Evolutionary conservation across 768 basidiomycete genomes (phyloP).

Genomic region (Tulasnella sp.): DNA sequence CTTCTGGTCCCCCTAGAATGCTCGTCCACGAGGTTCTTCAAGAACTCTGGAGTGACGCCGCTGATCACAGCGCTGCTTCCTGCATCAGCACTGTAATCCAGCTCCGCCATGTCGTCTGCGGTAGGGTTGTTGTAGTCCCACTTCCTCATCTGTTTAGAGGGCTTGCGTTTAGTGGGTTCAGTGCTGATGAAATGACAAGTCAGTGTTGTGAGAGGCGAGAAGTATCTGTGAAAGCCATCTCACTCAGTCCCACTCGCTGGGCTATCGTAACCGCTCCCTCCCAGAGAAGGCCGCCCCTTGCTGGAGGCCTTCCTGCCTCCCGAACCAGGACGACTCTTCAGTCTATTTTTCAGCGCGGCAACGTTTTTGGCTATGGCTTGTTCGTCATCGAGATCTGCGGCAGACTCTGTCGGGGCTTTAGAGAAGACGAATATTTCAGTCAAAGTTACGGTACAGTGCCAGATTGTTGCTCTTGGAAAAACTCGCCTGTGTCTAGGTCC

Average conservation of each 20-base stretch:
- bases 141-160: conserved; percentile 70
- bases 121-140: conserved; percentile 80
- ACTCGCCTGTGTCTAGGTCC: conserved; percentile 26
- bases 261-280: conserved; percentile 48
- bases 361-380: conserved; percentile 90
- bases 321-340: conserved; percentile 53
- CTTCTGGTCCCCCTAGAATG: conserved; percentile 43
- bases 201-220: background rate
- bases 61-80: conserved; percentile 25
- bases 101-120: conserved; percentile 82
- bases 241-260: conserved; percentile 56
- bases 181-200: conserved; percentile 34
- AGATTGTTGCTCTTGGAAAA: too few species aligned
- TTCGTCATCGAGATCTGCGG: conserved; percentile 54
- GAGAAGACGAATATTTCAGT: conserved; percentile 1
- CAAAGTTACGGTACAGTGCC: background rate
- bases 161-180: conserved; percentile 43
- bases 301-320: conserved; percentile 39
- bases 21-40: conserved; percentile 25
- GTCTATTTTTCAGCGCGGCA: conserved; percentile 72
- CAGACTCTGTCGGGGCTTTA: conserved; percentile 38
- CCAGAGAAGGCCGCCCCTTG: conserved; percentile 26
- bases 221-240: conserved; percentile 27
- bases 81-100: conserved; percentile 73
- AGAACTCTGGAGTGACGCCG: conserved; percentile 20